Percentiles rank a stretch among this genome's conserved stretches.
Evolutionary conservation across 768 basidiomycete species (phyloP).

Genomic region (Candolleomyces efflorescens): DNA sequence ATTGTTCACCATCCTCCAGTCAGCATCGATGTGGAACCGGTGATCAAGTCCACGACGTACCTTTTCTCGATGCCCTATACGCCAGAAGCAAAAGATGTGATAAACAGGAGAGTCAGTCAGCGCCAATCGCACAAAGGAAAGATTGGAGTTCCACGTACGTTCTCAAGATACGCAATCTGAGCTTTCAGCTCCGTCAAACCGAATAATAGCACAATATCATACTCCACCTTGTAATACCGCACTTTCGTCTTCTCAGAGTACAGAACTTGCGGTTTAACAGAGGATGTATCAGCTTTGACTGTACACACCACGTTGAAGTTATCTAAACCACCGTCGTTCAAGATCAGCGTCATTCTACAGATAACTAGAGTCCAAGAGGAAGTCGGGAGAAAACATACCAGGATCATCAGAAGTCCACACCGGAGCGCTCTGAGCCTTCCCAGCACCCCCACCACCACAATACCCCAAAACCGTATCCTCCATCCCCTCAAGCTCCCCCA

Average conservation of each 20-base stretch:
- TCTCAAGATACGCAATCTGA: neutral
- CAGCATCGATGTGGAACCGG: neutral
- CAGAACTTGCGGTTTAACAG: neutral
- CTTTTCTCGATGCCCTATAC: neutral
- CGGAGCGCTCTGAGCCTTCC: too few species aligned
- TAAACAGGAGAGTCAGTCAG: neutral
- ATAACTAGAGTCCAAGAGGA: too few species aligned
- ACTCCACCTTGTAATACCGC: neutral
- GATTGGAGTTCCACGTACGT: neutral
- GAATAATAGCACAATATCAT: constrained; percentile 1
- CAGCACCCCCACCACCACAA: too few species aligned
- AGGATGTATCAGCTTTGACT: neutral
- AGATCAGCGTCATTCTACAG: too few species aligned
- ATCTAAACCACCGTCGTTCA: too few species aligned
- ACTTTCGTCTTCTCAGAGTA: neutral
- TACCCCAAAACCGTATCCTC: too few species aligned
- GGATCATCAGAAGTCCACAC: too few species aligned
- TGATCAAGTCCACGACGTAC: neutral
- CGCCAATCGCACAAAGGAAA: neutral
- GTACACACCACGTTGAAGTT: neutral
- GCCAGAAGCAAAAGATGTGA: too few species aligned
- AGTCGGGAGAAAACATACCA: too few species aligned
- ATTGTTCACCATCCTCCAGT: neutral
- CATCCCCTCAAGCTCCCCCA: too few species aligned
- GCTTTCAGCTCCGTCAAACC: constrained; percentile 7